Conservation (phyloP, 768 basidiomycete genomes). For the Tremella fuciformis region DNA sequence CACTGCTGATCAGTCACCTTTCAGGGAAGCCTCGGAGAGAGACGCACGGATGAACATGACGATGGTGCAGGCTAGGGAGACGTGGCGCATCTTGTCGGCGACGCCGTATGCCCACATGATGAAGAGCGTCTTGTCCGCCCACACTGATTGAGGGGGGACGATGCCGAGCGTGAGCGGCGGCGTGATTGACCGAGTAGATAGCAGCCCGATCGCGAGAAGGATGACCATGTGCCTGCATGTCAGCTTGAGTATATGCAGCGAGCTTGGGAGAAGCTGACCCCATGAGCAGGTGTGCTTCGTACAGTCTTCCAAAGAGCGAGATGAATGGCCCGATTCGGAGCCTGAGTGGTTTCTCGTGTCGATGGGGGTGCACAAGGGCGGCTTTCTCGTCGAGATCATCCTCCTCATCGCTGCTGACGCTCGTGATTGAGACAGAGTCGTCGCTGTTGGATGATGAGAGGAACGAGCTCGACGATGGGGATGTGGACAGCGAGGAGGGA, state of each 20-base stretch:
- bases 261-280: conserved; percentile 15
- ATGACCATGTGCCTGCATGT: conserved; percentile 28
- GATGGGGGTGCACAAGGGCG: background rate
- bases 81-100: conserved; percentile 22
- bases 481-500: conserved; percentile 13
- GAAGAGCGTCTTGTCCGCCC: conserved; percentile 11
- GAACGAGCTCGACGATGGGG: conserved; percentile 12
- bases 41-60: conserved; percentile 22
- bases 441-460: conserved; percentile 6
- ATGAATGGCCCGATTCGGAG: conserved; percentile 18
- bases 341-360: background rate
- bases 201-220: conserved; percentile 16
- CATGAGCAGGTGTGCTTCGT: conserved; percentile 45
- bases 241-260: conserved; percentile 10
- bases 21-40: background rate
- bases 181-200: conserved; percentile 13
- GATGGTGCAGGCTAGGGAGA: conserved; percentile 20
- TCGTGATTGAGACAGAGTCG: conserved; percentile 7
- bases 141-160: conserved; percentile 13
- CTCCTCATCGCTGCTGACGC: conserved; percentile 17
- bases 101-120: conserved; percentile 25
- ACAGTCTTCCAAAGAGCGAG: conserved; percentile 29
- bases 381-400: conserved; percentile 18
- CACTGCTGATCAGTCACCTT: conserved; percentile 4
- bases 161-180: conserved; percentile 14